A percentile compares a stretch with the other conserved stretches of the same genome.
Conservation (phyloP, 2,329 filamentous ascomycete species). For the Apiospora koreana region DNA sequence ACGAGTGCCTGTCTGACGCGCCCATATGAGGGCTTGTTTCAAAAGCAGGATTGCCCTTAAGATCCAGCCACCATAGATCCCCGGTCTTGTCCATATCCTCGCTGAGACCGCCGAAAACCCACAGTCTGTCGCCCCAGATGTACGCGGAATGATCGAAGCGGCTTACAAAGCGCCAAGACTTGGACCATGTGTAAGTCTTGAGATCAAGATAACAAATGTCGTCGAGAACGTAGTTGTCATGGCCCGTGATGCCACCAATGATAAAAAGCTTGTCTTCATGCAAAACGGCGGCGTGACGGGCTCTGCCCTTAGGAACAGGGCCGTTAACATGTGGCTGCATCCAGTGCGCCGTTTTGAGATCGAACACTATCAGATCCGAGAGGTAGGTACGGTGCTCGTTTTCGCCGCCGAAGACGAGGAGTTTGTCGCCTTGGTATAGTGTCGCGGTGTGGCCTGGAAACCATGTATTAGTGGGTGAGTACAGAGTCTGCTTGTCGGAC, state of each 20-base stretch:
- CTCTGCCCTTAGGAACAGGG: slow-evolving; percentile 83
- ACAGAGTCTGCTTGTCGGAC: neutral
- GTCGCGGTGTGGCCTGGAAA: slow-evolving; percentile 85
- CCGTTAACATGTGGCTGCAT: slow-evolving; percentile 87
- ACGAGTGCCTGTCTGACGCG: slow-evolving; percentile 47
- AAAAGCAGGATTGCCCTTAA: slow-evolving; percentile 87
- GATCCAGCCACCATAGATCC: slow-evolving; percentile 95
- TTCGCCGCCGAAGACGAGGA: slow-evolving; percentile 97
- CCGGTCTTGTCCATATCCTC: slow-evolving; percentile 97
- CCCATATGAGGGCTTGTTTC: slow-evolving; percentile 66
- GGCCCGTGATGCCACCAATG: slow-evolving; percentile 91
- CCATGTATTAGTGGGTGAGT: neutral
- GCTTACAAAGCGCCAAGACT: slow-evolving; percentile 91
- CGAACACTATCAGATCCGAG: slow-evolving; percentile 93
- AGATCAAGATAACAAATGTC: slow-evolving; percentile 96
- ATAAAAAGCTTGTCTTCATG: slow-evolving; percentile 97
- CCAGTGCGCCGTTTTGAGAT: slow-evolving; percentile 93
- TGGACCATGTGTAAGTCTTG: slow-evolving; percentile 97
- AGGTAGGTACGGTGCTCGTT: slow-evolving; percentile 97
- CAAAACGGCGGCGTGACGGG: slow-evolving; percentile 89
- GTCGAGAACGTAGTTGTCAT: slow-evolving; percentile 88
- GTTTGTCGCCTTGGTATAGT: slow-evolving; percentile 88
- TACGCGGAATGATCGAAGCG: slow-evolving; percentile 95
- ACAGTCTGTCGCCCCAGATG: slow-evolving; percentile 88
- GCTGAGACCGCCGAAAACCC: slow-evolving; percentile 94